phyloP scores from a whole-genome alignment of 225 moss, liverwort and hornwort genomes.

The Sphagnum tenellum region DNA sequence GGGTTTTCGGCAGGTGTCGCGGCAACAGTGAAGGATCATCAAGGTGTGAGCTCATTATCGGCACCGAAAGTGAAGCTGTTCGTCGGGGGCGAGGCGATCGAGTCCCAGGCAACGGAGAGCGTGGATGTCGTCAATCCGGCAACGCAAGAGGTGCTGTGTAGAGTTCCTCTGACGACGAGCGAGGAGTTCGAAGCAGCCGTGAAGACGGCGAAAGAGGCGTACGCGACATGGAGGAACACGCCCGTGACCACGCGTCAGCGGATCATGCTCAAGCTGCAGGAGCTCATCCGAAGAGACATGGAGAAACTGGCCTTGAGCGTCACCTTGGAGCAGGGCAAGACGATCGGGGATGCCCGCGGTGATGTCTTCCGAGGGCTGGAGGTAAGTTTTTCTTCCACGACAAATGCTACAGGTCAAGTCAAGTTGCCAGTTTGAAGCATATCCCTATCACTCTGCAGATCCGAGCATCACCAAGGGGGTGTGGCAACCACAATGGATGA shows the following conservation, averaged over 20 bases:
- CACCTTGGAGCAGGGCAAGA: constrained; percentile 90
- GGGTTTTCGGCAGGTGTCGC: constrained; percentile 5
- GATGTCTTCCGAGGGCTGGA: constrained; percentile 94
- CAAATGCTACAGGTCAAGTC: background rate
- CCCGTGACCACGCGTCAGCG: constrained; percentile 83
- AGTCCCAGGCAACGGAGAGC: constrained; percentile 55
- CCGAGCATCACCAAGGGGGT: background rate
- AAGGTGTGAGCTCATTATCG: constrained; percentile 10
- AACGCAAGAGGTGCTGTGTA: constrained; percentile 71
- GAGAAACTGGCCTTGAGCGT: constrained; percentile 75
- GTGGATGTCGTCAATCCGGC: constrained; percentile 88
- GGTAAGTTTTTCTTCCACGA: constrained; percentile 10
- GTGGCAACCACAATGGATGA: background rate
- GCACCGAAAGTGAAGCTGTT: constrained; percentile 64
- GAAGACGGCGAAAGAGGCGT: constrained; percentile 73
- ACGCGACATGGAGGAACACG: constrained; percentile 60
- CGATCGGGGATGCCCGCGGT: constrained; percentile 73
- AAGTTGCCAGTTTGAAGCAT: background rate
- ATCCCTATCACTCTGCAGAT: background rate
- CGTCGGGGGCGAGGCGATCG: constrained; percentile 64
- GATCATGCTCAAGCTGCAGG: constrained; percentile 93
- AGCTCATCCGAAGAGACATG: constrained; percentile 91
- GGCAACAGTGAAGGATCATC: constrained; percentile 19
- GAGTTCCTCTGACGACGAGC: constrained; percentile 57
- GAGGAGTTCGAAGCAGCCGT: constrained; percentile 75